Conservation (phyloP, 148 eudicot genomes). For the Amaranthus cruentus region DNA sequence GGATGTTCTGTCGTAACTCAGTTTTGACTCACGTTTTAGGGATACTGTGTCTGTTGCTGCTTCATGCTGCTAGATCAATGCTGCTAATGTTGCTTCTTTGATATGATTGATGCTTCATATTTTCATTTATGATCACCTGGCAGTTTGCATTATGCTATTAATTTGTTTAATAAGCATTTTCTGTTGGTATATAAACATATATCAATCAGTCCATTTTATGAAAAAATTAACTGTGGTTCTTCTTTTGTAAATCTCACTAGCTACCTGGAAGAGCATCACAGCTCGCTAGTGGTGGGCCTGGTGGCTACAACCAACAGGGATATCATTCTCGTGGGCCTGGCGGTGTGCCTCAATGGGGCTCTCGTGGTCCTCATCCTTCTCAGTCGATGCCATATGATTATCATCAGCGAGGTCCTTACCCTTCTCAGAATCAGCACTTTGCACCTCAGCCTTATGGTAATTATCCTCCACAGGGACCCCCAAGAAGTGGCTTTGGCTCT, state of each 20-base stretch:
- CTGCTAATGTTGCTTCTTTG: too few species aligned
- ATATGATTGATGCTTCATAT: neutral
- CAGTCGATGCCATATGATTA: conserved; percentile 63
- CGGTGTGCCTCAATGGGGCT: conserved; percentile 67
- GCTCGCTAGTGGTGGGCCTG: neutral
- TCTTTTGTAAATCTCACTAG: too few species aligned
- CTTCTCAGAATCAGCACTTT: conserved; percentile 53
- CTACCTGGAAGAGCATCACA: too few species aligned
- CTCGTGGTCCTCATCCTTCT: conserved; percentile 45
- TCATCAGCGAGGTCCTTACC: conserved; percentile 72
- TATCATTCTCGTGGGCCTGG: conserved; percentile 75
- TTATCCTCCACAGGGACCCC: conserved; percentile 64
- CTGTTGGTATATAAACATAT: neutral
- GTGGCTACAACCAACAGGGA: conserved; percentile 54
- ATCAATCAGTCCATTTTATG: neutral
- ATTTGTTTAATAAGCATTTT: neutral
- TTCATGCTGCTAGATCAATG: neutral
- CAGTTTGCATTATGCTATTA: neutral
- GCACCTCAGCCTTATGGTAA: conserved; percentile 36
- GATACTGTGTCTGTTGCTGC: neutral
- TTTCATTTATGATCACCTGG: conserved; percentile 2
- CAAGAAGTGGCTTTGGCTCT: conserved; percentile 58
- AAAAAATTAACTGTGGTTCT: neutral
- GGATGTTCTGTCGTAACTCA: too few species aligned
- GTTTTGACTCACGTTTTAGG: too few species aligned